These are phyloP conservation scores for Metrosideros polymorpha DNA, from an alignment of 441 rosid genomes.

Conservation along the genomic window DNA sequence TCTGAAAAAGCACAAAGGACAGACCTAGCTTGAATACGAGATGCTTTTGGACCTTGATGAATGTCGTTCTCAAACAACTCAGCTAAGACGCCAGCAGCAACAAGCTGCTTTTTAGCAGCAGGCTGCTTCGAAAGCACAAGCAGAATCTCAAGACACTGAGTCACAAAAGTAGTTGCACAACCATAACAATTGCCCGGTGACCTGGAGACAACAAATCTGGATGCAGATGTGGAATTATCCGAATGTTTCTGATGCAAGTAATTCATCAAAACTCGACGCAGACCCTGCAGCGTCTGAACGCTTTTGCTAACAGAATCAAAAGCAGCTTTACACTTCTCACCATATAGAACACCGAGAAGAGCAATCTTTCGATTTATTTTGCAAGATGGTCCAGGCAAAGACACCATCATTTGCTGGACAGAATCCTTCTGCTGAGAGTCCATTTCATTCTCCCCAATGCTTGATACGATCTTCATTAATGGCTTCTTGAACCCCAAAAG, in stretches of 20 bases:
- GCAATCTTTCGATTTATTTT: slow-evolving; percentile 99
- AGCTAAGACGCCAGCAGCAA: slow-evolving; percentile 83
- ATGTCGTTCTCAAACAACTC: slow-evolving; percentile 98
- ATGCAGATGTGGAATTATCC: slow-evolving; percentile 49
- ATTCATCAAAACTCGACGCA: slow-evolving; percentile 95
- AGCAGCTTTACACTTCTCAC: slow-evolving; percentile 99
- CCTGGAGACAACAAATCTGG: slow-evolving; percentile 90
- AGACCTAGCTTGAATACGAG: slow-evolving; percentile 94
- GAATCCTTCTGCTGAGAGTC: slow-evolving; percentile 99
- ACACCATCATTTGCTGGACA: slow-evolving; percentile 99
- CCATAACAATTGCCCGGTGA: slow-evolving; percentile 99
- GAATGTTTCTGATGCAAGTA: slow-evolving; percentile 97
- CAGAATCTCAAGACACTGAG: slow-evolving; percentile 97
- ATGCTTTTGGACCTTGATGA: slow-evolving; percentile 96
- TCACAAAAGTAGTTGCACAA: slow-evolving; percentile 93
- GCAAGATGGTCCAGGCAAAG: slow-evolving; percentile 98
- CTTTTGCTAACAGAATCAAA: slow-evolving; percentile 99
- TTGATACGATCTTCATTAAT: slow-evolving; percentile 96
- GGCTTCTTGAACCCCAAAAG: slow-evolving; percentile 99
- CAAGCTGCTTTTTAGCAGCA: slow-evolving; percentile 87
- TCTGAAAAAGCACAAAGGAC: slow-evolving; percentile 97
- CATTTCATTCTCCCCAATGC: slow-evolving; percentile 99
- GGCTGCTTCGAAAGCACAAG: slow-evolving; percentile 84
- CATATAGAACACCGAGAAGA: slow-evolving; percentile 98
- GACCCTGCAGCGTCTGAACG: slow-evolving; percentile 99